Base-by-base conservation (phyloP, 768 basidiomycete genomes). In the Suillus discolor region DNA sequence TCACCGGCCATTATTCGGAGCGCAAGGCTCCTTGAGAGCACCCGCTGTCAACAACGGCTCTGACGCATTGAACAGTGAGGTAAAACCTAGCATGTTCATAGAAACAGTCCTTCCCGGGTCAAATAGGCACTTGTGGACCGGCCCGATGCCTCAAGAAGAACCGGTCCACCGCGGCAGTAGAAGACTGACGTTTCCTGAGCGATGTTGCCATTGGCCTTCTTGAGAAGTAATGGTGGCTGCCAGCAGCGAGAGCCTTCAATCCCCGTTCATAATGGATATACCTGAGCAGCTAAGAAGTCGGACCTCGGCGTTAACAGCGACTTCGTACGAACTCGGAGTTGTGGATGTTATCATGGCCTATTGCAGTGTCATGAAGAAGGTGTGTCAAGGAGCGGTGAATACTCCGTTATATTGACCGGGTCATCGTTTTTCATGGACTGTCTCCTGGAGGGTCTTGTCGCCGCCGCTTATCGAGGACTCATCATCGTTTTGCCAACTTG, bases 161-260 rank as follows among this genome's bases (percentile, higher is more conserved):
- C 80, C 82, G 83, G 66, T 82, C 74, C 2, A 6, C 6, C 16
- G 31, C 41, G 5, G 87, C 85, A 28, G 83, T 67, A 11, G 79
- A 15, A 89, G 31, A 31, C 31, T 31, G 85, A 63, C 78, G 74
- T 80, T 73, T 89, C 86, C 36, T 81, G 83, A 4, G 85, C 82
- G 0, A 81, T 84, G 62, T 83, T 70, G 25, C 80, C 76, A 47
- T 75, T 81, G 55, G 87, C 87, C 68, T 89, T 89, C 68, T 90
- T 88, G 25, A 88, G 76, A 12, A 89, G 77, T n/a, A n/a, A n/a
- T n/a, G n/a, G n/a, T 36, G 89, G 87, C 89, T 89, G 4, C 89
- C 87, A 2, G 84, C 83, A 12, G 73, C 72, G 12, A 89, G 81
- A 11, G 87, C 84, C 68, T 85, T 86, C 81, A 85, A 85, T 0